Conservation (phyloP, 2,329 filamentous ascomycete genomes). For the Helicocarpus griseus region DNA sequence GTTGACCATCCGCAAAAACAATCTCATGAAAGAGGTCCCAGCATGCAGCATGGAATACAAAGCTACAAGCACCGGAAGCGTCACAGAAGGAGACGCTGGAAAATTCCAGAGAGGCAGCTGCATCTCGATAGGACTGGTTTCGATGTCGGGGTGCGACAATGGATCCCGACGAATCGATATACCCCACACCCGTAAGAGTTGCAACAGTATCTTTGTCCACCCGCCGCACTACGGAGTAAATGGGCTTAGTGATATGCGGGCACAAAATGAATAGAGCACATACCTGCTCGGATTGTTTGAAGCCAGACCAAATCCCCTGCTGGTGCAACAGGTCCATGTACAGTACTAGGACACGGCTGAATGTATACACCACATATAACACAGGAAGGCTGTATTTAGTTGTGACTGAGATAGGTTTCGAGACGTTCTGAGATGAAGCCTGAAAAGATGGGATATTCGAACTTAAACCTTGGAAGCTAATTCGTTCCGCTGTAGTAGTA, state of each 20-base stretch:
- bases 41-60: conserved; percentile 3
- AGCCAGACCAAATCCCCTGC: conserved; percentile 2
- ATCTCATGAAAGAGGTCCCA: neutral
- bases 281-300: conserved; percentile 3
- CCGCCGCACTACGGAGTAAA: neutral
- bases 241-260: neutral
- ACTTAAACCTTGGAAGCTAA: neutral
- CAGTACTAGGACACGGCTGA: neutral
- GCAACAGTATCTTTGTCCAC: neutral
- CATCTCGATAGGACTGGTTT: neutral
- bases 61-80: neutral
- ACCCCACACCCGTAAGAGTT: conserved; percentile 2
- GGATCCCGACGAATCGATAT: neutral
- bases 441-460: too few species aligned
- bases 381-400: conserved; percentile 2
- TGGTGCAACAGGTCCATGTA: neutral
- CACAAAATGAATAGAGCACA: neutral
- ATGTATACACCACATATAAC: conserved; percentile 4
- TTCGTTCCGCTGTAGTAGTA: neutral
- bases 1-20: neutral
- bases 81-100: neutral
- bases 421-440: neutral
- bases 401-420: neutral
- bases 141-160: neutral
- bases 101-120: neutral